These are phyloP conservation scores for Fusarium ambrosium DNA, from an alignment of 2,329 filamentous ascomycete genomes.

Conservation along the genomic window DNA sequence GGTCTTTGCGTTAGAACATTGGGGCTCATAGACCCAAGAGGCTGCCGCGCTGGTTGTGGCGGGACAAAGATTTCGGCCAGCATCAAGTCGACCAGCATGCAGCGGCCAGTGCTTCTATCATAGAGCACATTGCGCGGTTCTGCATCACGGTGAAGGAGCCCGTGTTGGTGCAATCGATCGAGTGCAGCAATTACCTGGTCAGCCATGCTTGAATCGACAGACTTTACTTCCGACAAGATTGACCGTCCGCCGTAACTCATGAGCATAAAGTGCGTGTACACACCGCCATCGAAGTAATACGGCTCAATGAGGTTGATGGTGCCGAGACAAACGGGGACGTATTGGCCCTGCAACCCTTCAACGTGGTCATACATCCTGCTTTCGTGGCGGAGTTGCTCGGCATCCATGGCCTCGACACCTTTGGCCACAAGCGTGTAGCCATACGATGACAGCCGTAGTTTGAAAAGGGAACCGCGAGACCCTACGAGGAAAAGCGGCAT, in stretches of 20 bases:
- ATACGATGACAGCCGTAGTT: slow-evolving; percentile 51
- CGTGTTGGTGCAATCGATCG: slow-evolving; percentile 27
- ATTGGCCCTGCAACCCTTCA: slow-evolving; percentile 48
- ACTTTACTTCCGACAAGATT: not conserved
- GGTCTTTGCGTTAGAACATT: no score
- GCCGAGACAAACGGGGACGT: slow-evolving; percentile 54
- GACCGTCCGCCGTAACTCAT: slow-evolving; percentile 47
- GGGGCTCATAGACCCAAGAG: no score
- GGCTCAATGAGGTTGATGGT: slow-evolving; percentile 45
- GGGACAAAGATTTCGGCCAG: no score
- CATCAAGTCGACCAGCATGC: no score
- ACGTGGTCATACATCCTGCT: slow-evolving; percentile 50
- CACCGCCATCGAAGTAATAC: slow-evolving; percentile 49
- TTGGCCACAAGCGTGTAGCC: slow-evolving; percentile 58
- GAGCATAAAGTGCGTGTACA: slow-evolving; percentile 52
- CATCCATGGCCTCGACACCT: slow-evolving; percentile 49
- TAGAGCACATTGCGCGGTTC: no score
- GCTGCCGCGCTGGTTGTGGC: no score
- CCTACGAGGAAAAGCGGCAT: slow-evolving; percentile 49
- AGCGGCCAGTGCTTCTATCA: no score
- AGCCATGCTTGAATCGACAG: not conserved
- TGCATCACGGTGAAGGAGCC: slow-evolving; percentile 49
- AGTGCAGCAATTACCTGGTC: slow-evolving; percentile 13
- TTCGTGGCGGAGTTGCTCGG: slow-evolving; percentile 46
- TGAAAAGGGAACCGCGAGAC: slow-evolving; percentile 52